These are phyloP conservation scores for Aspergillus hancockii DNA, from an alignment of 495 filamentous ascomycete genomes.

Conservation along the genomic window DNA sequence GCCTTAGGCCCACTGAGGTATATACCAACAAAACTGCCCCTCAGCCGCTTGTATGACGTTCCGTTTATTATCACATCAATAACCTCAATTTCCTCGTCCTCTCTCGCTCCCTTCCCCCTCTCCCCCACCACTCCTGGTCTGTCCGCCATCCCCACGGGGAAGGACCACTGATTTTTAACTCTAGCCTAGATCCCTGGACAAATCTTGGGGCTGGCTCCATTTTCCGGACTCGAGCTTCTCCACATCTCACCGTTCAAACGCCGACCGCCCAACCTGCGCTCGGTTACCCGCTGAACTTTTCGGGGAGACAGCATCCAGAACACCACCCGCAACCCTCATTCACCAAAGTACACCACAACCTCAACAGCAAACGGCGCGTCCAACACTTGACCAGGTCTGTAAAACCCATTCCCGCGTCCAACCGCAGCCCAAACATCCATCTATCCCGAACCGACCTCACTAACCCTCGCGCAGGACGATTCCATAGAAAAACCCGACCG, in stretches of 20 bases:
- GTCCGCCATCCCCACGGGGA: constrained; percentile 16
- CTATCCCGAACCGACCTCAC: neutral
- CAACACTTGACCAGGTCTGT: neutral
- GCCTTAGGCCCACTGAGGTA: neutral
- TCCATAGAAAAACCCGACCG: constrained; percentile 5
- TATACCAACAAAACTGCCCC: neutral
- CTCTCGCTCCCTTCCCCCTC: no score
- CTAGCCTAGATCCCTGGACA: constrained; percentile 7
- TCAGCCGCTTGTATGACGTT: constrained; percentile 1
- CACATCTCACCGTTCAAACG: constrained; percentile 14
- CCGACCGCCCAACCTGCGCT: constrained; percentile 8
- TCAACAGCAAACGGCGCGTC: neutral
- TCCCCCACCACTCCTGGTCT: neutral
- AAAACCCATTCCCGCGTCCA: neutral
- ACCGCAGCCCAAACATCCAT: neutral
- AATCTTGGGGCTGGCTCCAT: constrained; percentile 10
- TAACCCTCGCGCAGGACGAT: neutral
- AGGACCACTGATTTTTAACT: constrained; percentile 10
- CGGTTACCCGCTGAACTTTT: constrained; percentile 7
- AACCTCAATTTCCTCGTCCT: neutral
- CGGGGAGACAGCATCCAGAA: neutral
- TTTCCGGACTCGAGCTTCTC: constrained; percentile 3
- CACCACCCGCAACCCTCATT: neutral
- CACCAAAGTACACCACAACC: neutral
- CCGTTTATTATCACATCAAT: no score